Conservation (phyloP, 73 alveolate genomes). For the Durusdinium trenchii region DNA sequence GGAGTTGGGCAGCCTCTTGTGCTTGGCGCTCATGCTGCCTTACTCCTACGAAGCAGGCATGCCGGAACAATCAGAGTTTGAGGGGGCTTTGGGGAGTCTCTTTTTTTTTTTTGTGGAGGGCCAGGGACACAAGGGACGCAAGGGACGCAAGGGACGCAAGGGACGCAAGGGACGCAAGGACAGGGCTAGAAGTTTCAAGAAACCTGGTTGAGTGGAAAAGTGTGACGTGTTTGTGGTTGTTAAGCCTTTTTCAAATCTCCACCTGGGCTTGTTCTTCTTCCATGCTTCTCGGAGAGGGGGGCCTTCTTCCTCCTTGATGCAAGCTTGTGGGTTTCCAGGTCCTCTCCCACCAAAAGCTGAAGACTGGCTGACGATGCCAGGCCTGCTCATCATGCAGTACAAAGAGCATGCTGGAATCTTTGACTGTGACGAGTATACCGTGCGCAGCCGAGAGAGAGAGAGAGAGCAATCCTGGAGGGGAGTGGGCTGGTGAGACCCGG, state of each 20-base stretch:
- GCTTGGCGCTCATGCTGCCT: conserved; percentile 87
- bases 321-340: not conserved
- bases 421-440: conserved; percentile 58
- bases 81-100: not conserved
- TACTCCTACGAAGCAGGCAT: conserved; percentile 91
- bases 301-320: no score
- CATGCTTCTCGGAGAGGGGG: no score
- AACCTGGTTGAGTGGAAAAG: no score
- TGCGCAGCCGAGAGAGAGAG: not conserved
- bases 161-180: no score
- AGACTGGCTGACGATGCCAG: not conserved
- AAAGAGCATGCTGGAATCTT: conserved; percentile 54
- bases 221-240: no score
- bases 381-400: conserved; percentile 64
- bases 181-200: no score
- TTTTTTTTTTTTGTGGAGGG: not conserved
- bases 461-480: no score
- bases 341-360: not conserved
- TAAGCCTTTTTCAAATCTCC: no score
- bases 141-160: no score
- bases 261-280: no score
- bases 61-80: not conserved
- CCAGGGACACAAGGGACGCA: no score
- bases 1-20: conserved; percentile 26
- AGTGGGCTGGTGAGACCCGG: no score